Evolutionary conservation across 345 rosid species (phyloP).

Genomic region (Geranium rotundifolium): DNA sequence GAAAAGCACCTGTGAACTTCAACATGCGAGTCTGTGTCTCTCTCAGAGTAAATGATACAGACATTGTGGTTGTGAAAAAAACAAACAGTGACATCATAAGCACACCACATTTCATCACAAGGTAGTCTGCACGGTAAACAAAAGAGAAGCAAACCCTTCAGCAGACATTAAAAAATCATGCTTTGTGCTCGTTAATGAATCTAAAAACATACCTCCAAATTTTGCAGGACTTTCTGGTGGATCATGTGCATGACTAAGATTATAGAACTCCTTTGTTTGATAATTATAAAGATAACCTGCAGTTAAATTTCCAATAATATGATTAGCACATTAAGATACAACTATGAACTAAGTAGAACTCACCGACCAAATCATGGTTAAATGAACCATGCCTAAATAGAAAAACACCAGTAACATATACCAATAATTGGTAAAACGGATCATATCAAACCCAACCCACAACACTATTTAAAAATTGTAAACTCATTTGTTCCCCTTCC

Average conservation of each 20-base stretch:
- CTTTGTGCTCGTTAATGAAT: background rate
- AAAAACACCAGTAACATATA: too few species aligned
- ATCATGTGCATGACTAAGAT: constrained; percentile 86
- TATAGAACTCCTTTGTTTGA: constrained; percentile 85
- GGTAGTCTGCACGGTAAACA: constrained; percentile 56
- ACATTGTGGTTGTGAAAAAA: constrained; percentile 98
- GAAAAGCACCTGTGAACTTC: constrained; percentile 66
- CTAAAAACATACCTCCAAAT: constrained; percentile 61
- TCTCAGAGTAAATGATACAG: constrained; percentile 93
- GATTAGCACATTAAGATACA: background rate
- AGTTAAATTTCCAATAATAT: constrained; percentile 6
- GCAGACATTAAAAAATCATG: background rate
- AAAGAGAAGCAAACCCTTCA: constrained; percentile 7
- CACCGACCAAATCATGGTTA: background rate
- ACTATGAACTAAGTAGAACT: constrained; percentile 4
- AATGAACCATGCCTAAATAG: too few species aligned
- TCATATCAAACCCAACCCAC: too few species aligned
- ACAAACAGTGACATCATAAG: constrained; percentile 98
- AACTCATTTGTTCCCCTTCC: too few species aligned
- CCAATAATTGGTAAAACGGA: too few species aligned
- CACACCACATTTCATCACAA: constrained; percentile 95
- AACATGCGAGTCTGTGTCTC: constrained; percentile 99
- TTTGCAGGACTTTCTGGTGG: constrained; percentile 69
- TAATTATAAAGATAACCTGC: constrained; percentile 81
- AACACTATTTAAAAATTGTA: too few species aligned